These are phyloP conservation scores for Leccinum pellstonianum DNA, from an alignment of 768 basidiomycete species.

Conservation along the genomic window DNA sequence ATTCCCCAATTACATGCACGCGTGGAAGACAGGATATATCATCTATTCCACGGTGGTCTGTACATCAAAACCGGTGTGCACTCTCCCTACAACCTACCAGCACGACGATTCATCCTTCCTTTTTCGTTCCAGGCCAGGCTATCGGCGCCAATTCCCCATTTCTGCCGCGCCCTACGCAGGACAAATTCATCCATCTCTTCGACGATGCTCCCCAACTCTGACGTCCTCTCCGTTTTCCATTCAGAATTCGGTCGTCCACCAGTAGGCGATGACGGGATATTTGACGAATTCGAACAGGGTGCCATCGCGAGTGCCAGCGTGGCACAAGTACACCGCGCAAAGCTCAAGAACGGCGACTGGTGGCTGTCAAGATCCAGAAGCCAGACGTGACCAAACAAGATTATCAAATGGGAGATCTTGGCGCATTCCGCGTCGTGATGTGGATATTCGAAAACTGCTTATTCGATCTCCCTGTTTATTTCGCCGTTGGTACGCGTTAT, in stretches of 20 bases:
- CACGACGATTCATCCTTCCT: too few species aligned
- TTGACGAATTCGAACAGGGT: constrained; percentile 70
- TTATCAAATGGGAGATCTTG: constrained; percentile 41
- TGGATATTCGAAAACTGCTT: constrained; percentile 77
- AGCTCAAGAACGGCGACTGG: constrained; percentile 28
- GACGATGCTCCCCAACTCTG: constrained; percentile 83
- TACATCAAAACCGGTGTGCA: constrained; percentile 78
- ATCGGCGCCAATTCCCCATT: constrained; percentile 85
- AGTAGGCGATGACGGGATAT: constrained; percentile 61
- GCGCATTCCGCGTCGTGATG: constrained; percentile 65
- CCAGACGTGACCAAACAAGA: constrained; percentile 82
- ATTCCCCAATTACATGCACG: constrained; percentile 84
- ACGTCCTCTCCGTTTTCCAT: constrained; percentile 40
- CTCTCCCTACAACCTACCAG: background rate
- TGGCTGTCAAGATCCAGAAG: constrained; percentile 94
- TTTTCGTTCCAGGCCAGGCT: constrained; percentile 27
- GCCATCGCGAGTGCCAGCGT: constrained; percentile 72
- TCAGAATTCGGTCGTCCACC: too few species aligned
- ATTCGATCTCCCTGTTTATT: constrained; percentile 85
- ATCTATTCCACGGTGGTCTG: constrained; percentile 79
- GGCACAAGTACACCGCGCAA: too few species aligned
- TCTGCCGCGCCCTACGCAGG: constrained; percentile 79
- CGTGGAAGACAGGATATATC: constrained; percentile 73
- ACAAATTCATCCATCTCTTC: constrained; percentile 79
- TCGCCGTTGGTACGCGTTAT: constrained; percentile 59